Evolutionary conservation across 179 eudicot genomes (phyloP).

Genomic region (Beta lomatogona): DNA sequence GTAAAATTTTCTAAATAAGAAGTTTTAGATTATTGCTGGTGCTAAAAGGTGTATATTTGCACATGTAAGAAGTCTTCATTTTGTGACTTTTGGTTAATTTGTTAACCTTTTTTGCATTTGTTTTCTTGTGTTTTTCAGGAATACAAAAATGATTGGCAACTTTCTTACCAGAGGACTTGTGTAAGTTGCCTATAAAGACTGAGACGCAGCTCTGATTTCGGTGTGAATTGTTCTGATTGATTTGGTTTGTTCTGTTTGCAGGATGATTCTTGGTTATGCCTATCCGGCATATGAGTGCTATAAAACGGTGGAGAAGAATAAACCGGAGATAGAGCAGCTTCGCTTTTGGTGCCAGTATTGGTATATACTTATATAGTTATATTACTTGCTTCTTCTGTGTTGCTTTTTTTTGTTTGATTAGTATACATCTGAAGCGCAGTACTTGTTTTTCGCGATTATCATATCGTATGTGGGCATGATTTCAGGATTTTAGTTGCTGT

Average conservation of each 20-base stretch:
- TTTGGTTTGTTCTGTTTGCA: conserved; percentile 31
- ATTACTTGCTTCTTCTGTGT: neutral
- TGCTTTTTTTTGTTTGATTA: neutral
- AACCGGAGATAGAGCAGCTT: conserved; percentile 84
- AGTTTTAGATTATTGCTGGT: conserved; percentile 6
- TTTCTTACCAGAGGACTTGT: conserved; percentile 81
- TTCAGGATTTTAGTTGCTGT: conserved; percentile 87
- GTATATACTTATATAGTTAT: conserved; percentile 54
- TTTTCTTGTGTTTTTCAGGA: conserved; percentile 43
- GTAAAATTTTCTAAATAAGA: neutral
- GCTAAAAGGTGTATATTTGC: neutral
- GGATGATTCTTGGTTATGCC: conserved; percentile 87
- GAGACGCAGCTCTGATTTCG: neutral
- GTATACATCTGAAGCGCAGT: neutral
- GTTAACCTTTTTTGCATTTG: conserved; percentile 15
- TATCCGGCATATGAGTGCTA: conserved; percentile 96
- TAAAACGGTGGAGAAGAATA: conserved; percentile 84
- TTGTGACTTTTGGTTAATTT: conserved; percentile 11
- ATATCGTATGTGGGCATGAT: neutral
- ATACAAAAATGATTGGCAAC: conserved; percentile 78
- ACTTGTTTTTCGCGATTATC: neutral
- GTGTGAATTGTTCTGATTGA: neutral
- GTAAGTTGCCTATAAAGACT: conserved; percentile 45
- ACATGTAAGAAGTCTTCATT: neutral
- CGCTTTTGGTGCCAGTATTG: conserved; percentile 99